Conservation (phyloP, 129 eudicot species). For the Escallonia rubra region DNA sequence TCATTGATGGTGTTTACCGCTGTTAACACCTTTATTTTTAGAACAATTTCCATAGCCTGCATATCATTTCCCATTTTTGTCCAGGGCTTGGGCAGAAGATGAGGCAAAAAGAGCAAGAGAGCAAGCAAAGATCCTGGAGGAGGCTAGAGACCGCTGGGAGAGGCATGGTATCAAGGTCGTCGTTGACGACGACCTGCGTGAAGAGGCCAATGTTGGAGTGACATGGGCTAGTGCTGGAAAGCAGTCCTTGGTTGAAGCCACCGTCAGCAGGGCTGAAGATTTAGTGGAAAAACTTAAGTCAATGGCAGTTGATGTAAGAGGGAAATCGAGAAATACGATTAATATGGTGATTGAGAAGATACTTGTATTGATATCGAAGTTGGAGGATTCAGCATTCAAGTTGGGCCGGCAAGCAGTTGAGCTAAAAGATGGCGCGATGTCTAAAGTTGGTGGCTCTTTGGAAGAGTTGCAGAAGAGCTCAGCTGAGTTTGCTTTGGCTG, state of each 20-base stretch:
- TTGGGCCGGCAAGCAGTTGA: constrained; percentile 32
- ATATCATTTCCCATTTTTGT: constrained; percentile 4
- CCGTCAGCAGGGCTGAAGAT: constrained; percentile 60
- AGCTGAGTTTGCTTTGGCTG: constrained; percentile 35
- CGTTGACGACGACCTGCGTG: constrained; percentile 76
- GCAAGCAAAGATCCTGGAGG: constrained; percentile 84
- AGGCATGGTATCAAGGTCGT: constrained; percentile 72
- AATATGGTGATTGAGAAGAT: constrained; percentile 50
- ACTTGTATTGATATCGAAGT: constrained; percentile 33
- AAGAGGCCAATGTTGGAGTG: constrained; percentile 50
- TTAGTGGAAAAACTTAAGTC: constrained; percentile 69
- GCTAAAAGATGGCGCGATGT: constrained; percentile 42
- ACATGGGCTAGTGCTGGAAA: constrained; percentile 72
- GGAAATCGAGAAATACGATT: constrained; percentile 58
- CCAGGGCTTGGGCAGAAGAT: constrained; percentile 95
- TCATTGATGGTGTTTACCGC: neutral
- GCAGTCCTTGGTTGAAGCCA: constrained; percentile 51
- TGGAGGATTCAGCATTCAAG: constrained; percentile 47
- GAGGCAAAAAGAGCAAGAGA: constrained; percentile 96
- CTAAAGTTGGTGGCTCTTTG: constrained; percentile 44
- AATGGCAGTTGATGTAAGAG: constrained; percentile 62
- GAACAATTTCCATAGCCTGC: neutral
- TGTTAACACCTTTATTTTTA: neutral
- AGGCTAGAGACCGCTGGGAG: constrained; percentile 89
- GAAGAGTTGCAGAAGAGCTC: constrained; percentile 57